These are phyloP conservation scores for Dictyostelium firmibasis DNA, from an alignment of 78 protist species.

Conservation along the genomic window DNA sequence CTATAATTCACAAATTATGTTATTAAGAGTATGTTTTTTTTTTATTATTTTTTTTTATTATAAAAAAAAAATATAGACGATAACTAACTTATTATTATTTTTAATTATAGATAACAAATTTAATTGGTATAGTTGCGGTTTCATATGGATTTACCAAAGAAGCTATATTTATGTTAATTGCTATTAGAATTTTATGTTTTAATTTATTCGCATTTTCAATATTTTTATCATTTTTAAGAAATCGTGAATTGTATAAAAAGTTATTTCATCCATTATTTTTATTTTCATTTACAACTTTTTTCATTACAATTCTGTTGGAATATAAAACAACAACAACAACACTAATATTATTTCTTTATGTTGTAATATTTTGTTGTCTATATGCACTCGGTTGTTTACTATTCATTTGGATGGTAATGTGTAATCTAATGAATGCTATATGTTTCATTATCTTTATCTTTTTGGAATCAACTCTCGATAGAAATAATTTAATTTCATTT, in stretches of 20 bases:
- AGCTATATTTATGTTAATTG: conserved; percentile 63
- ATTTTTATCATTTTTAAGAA: conserved; percentile 37
- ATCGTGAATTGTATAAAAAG: conserved; percentile 36
- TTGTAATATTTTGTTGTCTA: conserved; percentile 35
- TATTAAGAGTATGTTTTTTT: conserved; percentile 34
- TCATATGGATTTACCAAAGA: conserved; percentile 69
- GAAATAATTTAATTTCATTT: conserved; percentile 34
- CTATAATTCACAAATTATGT: conserved; percentile 29
- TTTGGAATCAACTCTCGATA: conserved; percentile 27
- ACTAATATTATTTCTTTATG: conserved; percentile 32
- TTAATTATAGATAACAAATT: conserved; percentile 39
- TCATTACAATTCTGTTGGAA: conserved; percentile 51
- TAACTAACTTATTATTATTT: neutral
- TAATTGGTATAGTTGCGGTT: conserved; percentile 47
- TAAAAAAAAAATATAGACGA: conserved; percentile 56
- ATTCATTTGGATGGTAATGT: conserved; percentile 68
- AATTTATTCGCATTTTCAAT: conserved; percentile 74
- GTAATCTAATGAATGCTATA: conserved; percentile 35
- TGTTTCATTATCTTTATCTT: conserved; percentile 58
- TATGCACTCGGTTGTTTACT: conserved; percentile 68
- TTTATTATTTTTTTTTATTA: neutral
- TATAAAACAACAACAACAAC: conserved; percentile 55
- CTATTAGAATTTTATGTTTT: conserved; percentile 65
- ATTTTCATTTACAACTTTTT: conserved; percentile 61
- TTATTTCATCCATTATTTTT: conserved; percentile 66